Percentiles rank a stretch among this genome's conserved stretches.
These are phyloP conservation scores for Boletus bicolor DNA, from an alignment of 768 basidiomycete genomes.

Conservation along the genomic window DNA sequence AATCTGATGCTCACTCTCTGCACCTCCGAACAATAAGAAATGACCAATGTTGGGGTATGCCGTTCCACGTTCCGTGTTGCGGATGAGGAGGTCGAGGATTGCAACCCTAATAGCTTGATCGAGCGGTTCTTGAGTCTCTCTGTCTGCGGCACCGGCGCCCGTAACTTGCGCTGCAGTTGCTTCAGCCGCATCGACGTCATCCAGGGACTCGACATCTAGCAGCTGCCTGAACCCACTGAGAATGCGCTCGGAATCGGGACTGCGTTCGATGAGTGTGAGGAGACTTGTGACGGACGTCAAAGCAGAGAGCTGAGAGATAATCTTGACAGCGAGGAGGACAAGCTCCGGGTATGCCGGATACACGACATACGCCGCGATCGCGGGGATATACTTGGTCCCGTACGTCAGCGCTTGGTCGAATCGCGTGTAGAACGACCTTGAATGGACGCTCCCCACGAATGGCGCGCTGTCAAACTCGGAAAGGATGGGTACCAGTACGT, in stretches of 20 bases:
- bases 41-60: conserved; percentile 84
- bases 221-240: conserved; percentile 72
- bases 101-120: conserved; percentile 71
- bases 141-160: conserved; percentile 70
- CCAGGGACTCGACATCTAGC: conserved; percentile 57
- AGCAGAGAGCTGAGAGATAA: conserved; percentile 62
- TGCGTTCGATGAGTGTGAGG: conserved; percentile 74
- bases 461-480: conserved; percentile 58
- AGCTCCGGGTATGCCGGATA: conserved; percentile 72
- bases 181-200: conserved; percentile 61
- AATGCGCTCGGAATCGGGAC: conserved; percentile 82
- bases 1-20: conserved; percentile 58
- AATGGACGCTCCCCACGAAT: conserved; percentile 51
- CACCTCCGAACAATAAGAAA: conserved; percentile 75
- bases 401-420: conserved; percentile 76
- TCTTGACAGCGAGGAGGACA: conserved; percentile 73
- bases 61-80: conserved; percentile 60
- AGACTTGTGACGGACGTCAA: conserved; percentile 70
- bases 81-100: conserved; percentile 78
- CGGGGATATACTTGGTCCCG: conserved; percentile 67
- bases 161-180: conserved; percentile 57
- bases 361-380: conserved; percentile 74
- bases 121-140: conserved; percentile 43
- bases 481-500: conserved; percentile 78
- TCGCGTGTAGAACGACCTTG: conserved; percentile 66